Base-by-base conservation (phyloP, 2,329 filamentous ascomycete genomes). In the Penicillium occitanis region DNA sequence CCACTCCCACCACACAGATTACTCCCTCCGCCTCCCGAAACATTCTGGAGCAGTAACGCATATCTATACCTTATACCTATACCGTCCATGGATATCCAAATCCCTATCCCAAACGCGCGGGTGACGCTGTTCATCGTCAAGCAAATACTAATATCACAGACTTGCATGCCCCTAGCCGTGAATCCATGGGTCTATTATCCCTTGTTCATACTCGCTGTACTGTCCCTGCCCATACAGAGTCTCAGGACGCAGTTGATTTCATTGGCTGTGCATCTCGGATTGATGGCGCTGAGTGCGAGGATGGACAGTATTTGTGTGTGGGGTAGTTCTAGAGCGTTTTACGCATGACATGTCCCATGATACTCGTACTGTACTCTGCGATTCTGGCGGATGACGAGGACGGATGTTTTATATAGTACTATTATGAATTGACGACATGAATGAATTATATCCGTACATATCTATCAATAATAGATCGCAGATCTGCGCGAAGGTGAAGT, bases 131-230 rank as follows among this genome's bases (percentile, higher is more conserved):
- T 96, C 71, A 75, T 90, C 5, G 70, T 85, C 60, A 97, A 96
- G 76, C 78, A 93, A 8, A 78, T 84, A 13, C 87, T 87, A 0
- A 78, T 95, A 10, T 83, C 85, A 2, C 83, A 85, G 57, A 86
- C 89, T 0, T 97, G 93, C 75, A 87, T 87, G 74, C 92, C 92
- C 0, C 88, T 88, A 66, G 87, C 88, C 51, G 83, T 87, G n/a
- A 88, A 85, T 53, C 81, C 87, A 6, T 85, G 85, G 75, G 78
- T 93, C 4, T 82, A 87, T 4, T 88, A 90, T 70, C 87, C 90
- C 2, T 80, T 96, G 1, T 79, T 96, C 4, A 77, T 85, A 3
- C 76, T 94, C 7, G 92, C 91, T 8, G 87, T 85, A 0, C 71
- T 92, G 13, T 91, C 93, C 69, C 76, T 86, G 17, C 68, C 79